These are phyloP conservation scores for Aquilaria malaccensis DNA, from an alignment of 345 rosid species.

Conservation along the genomic window DNA sequence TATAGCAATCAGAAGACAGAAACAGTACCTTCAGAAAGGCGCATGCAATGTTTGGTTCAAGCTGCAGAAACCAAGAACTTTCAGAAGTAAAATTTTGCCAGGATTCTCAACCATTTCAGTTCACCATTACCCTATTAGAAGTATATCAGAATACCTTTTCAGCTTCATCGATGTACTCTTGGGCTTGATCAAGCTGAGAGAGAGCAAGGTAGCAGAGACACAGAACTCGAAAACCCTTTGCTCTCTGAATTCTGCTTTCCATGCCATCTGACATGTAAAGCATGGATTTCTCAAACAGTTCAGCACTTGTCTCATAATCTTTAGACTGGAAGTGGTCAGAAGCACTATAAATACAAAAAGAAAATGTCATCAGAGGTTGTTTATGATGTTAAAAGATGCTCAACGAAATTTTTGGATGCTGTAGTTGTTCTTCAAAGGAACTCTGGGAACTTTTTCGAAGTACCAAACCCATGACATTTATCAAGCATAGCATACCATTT, in stretches of 20 bases:
- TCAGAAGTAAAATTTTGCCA: constrained; percentile 4
- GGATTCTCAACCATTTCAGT: constrained; percentile 5
- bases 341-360: constrained; percentile 48
- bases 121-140: constrained; percentile 44
- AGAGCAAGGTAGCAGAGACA: constrained; percentile 89
- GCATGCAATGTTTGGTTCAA: constrained; percentile 71
- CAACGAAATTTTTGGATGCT: no score
- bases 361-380: background rate
- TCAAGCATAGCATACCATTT: no score
- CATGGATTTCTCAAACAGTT: constrained; percentile 90
- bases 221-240: constrained; percentile 91
- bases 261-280: constrained; percentile 70
- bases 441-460: no score
- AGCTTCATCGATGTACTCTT: constrained; percentile 80
- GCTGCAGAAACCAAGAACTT: constrained; percentile 47
- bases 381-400: no score
- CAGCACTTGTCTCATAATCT: constrained; percentile 75
- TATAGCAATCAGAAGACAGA: constrained; percentile 8
- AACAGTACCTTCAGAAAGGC: constrained; percentile 85
- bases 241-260: constrained; percentile 66
- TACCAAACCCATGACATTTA: no score
- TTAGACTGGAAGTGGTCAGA: constrained; percentile 65
- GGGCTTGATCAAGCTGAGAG: constrained; percentile 76
- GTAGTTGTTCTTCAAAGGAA: no score
- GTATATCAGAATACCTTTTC: constrained; percentile 51